Base-by-base conservation (phyloP, 768 basidiomycete genomes). In the Lactifluus hygrophoroides region DNA sequence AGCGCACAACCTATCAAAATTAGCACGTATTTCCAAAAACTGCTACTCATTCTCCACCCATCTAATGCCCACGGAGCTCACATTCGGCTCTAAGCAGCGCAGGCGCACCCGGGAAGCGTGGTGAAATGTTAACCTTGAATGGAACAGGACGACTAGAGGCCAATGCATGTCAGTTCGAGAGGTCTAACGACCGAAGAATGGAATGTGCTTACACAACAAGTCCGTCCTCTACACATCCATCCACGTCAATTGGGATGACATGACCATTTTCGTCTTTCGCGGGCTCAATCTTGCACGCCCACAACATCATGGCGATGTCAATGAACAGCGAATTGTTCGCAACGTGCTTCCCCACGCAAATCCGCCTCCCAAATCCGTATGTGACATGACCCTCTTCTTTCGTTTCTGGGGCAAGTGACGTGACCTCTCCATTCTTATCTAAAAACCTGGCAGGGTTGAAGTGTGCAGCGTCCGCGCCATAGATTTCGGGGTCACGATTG, bases 101-200 rank as follows among this genome's bases (percentile, higher is more conserved):
- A 45, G 23, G 21, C 10, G 58, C 61, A 19, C 45, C 60, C 38
- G 60, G 51, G 51, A 61, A 61, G n/a, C 60, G 60, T n/a, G 61
- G 53, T 11, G 35, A 37, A 21, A 62, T 21, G 30, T 60, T 28
- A n/a, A 40, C 47, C 34, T 54, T 45, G 43, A 54, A 55, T 4
- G 61, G 61, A 42, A 62, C 21, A 3, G 52, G 61, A 40, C 61
- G 61, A 7, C 58, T 60, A 28, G 28, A 9, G 17, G 21, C 28
- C 42, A 30, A 46, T 7, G 1, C 34, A n/a, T 27, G 34, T 60
- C 9, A 50, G 19, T 19, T 14, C 23, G 4, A 21, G 32, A 35
- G n/a, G 9, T 23, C 14, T 21, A 28, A 32, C 16, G 34, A 40
- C 1, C 4, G 37, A 27, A 5, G 28, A 19, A 49, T 28, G 13